Base-by-base conservation (phyloP, 2,329 filamentous ascomycete genomes). In the Diaporthe nobilis region DNA sequence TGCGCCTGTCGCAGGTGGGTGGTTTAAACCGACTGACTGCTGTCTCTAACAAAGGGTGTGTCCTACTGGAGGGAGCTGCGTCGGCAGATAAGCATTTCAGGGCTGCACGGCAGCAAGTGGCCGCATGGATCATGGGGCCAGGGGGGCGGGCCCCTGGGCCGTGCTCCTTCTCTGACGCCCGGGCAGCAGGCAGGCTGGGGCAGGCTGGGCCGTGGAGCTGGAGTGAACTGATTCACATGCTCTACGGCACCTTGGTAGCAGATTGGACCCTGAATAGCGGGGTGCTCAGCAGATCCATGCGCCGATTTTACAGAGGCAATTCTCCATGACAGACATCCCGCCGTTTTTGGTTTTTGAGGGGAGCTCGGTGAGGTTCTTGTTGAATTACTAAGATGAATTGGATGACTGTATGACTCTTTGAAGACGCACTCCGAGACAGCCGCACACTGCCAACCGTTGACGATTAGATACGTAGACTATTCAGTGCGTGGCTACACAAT, bases 21-120 rank as follows among this genome's bases (percentile, higher is more conserved):
- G 60, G 60, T 47, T 44, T 42, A 5, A 47, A n/a, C 28, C 15
- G 65, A 53, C 31, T 42, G 65, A 68, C 63, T 34, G 22, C 60
- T 31, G 60, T 65, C 37, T 44, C 60, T 22, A 25, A 44, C 61
- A 47, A n/a, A 31, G 39, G 17, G 39, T 67, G 25, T 28, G 8
- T 13, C 10, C 51, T 31, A 47, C 15, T 20, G 60, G 12, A 63
- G n/a, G 60, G 12, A 63, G n/a, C 39, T 20, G n/a, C 25, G 60
- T 44, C 60, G 60, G 37, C 60, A 65, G 39, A 65, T 39, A 47
- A 65, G 60, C 60, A 65, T 65, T 65, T 65, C 60, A 44, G 60
- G 60, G 60, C 39, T 44, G 60, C 39, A 44, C 60, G 58, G 42
- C 42, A 51, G 20, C 15, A 20, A 20, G 53, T 34, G 28, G 53